phyloP scores from a whole-genome alignment of 306 rosid species.

The Trifolium repens region DNA sequence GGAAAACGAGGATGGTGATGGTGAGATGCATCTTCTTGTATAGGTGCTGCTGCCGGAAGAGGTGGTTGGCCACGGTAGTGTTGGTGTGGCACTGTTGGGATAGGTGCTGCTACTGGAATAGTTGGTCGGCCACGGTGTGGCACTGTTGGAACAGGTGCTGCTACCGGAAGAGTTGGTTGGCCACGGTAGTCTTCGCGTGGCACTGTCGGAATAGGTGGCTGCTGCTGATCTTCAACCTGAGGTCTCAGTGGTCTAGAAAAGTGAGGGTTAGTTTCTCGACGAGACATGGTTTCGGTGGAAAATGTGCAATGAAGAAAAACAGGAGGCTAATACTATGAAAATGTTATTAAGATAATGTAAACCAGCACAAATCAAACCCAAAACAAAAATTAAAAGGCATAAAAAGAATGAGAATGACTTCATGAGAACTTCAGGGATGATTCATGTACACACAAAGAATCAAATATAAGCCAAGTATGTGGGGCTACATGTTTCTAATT shows the following conservation, averaged over 20 bases:
- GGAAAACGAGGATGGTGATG: not conserved
- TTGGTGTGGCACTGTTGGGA: constrained; percentile 24
- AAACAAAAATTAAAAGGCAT: constrained; percentile 33
- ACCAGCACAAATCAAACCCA: constrained; percentile 28
- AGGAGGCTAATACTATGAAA: constrained; percentile 27
- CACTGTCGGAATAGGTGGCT: constrained; percentile 26
- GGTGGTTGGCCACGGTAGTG: constrained; percentile 29
- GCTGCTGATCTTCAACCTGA: constrained; percentile 31
- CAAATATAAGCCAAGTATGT: constrained; percentile 51
- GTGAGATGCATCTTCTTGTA: not conserved
- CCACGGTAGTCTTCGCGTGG: constrained; percentile 26
- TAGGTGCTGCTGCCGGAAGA: not conserved
- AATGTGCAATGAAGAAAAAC: constrained; percentile 37
- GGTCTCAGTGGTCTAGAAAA: constrained; percentile 50
- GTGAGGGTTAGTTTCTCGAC: constrained; percentile 75
- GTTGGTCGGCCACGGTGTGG: constrained; percentile 10
- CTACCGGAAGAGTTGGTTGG: constrained; percentile 20
- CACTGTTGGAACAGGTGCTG: constrained; percentile 24
- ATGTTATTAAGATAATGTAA: constrained; percentile 47
- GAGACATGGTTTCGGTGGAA: constrained; percentile 50
- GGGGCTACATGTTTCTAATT: constrained; percentile 53
- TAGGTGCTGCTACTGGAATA: constrained; percentile 15
- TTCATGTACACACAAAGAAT: constrained; percentile 79
- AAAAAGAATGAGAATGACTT: constrained; percentile 72
- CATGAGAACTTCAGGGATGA: constrained; percentile 77